Evolutionary conservation across 768 basidiomycete genomes (phyloP).

Genomic region (Pisolithus sp.): DNA sequence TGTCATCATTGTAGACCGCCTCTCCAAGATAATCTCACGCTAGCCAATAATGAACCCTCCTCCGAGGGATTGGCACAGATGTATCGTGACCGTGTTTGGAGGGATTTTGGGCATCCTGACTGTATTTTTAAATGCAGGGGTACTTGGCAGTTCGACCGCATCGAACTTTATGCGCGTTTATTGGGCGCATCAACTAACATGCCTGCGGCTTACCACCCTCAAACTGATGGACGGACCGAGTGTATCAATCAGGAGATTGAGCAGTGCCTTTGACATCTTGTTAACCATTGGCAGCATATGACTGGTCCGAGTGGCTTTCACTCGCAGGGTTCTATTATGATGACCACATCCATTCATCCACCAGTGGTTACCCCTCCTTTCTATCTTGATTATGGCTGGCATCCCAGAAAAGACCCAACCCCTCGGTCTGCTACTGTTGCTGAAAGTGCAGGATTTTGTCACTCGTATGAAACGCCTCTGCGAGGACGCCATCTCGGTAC

Average conservation of each 20-base stretch:
- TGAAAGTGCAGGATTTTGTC: no score
- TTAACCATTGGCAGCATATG: neutral
- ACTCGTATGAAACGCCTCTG: no score
- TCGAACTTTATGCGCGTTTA: slow-evolving; percentile 22
- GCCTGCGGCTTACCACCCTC: slow-evolving; percentile 39
- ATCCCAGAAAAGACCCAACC: no score
- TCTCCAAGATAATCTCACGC: slow-evolving; percentile 3
- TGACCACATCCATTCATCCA: neutral
- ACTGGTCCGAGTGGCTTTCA: neutral
- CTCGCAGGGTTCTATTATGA: neutral
- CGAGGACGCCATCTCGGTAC: no score
- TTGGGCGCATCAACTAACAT: slow-evolving; percentile 29
- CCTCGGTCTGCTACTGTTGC: no score
- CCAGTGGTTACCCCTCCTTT: no score
- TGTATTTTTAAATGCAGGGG: slow-evolving; percentile 24
- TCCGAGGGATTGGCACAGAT: slow-evolving; percentile 14
- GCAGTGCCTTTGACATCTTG: neutral
- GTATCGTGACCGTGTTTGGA: slow-evolving; percentile 19
- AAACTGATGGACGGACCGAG: neutral
- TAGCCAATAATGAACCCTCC: neutral
- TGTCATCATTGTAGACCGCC: neutral
- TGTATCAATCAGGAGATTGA: neutral
- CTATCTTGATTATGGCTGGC: no score
- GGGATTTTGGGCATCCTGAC: slow-evolving; percentile 21
- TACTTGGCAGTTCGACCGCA: slow-evolving; percentile 23